Evolutionary conservation across 2,329 filamentous ascomycete genomes (phyloP), one percentile per base, ranked within the genome.

Genomic region (Zalaria obscura): DNA sequence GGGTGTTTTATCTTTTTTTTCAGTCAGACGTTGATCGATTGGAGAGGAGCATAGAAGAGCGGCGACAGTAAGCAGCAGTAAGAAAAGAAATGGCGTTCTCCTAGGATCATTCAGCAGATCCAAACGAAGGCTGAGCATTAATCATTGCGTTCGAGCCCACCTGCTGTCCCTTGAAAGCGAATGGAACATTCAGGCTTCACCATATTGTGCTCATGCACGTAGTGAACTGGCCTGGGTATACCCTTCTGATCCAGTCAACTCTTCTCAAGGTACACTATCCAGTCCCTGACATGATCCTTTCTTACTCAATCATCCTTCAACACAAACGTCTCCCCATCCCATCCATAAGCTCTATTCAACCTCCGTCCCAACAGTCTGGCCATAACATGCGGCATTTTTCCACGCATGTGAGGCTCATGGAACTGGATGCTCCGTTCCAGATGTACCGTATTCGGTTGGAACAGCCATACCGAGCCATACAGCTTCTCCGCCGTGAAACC

Each of bases 401-500:
- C 57, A 1, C 51, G 52, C 0, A 73, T 72, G 53, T 79, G 74
- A 2, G 75, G 75, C 50, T 78, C 73, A 46, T 79, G 73, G 45
- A 78, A 74, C 41, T 75, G 69, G 28, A 79, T 78, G 25, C 63
- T 66, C 3, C 67, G 55, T 33, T 66, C 58, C 0, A 66, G 59
- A 40, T 68, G 62, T 25, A 65, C 44, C 3, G 48, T 49, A 4
- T 52, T 52, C 3, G 68, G 69, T 9, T 58, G 61, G 45, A 79
- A 79, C 7, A 76, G 69, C 76, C 76, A 80, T 0, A 69, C 69
- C 1, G 71, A 78, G 0, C 74, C 73, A 44, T 76, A 75, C 0
- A 78, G 60, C 55, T 80, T 78, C 54, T 74, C 58, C 0, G 64
- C 64, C 0, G 50, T 45, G 40, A 79, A 76, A 0, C 73, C 75